Evolutionary conservation across 2,329 filamentous ascomycete genomes (phyloP).

Genomic region (Penicillium paneum): DNA sequence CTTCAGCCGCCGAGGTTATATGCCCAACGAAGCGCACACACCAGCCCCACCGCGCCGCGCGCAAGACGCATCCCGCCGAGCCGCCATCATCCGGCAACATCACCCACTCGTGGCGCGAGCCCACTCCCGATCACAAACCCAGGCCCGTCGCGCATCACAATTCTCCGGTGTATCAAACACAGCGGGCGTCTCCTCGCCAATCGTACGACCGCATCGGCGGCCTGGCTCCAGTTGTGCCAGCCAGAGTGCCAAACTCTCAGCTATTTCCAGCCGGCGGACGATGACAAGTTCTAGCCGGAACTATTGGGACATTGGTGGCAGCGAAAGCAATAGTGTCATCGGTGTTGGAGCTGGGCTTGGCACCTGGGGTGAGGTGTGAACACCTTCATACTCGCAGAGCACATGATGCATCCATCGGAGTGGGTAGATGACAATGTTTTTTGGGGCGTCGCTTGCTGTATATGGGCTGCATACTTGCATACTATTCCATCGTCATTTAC

Average conservation of each 20-base stretch:
- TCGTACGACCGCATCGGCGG: conserved; percentile 44
- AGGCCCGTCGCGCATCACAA: conserved; percentile 53
- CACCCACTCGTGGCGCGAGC: conserved; percentile 75
- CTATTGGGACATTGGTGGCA: conserved; percentile 89
- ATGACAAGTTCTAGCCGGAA: conserved; percentile 67
- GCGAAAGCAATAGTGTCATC: conserved; percentile 70
- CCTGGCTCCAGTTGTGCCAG: conserved; percentile 73
- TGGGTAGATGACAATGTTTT: not conserved
- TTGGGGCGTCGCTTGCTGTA: not conserved
- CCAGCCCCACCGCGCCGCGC: conserved; percentile 38
- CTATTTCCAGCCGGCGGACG: conserved; percentile 61
- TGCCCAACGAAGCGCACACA: conserved; percentile 33
- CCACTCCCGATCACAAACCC: conserved; percentile 45
- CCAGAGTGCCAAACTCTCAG: conserved; percentile 76
- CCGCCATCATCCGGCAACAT: conserved; percentile 79
- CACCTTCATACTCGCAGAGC: not conserved
- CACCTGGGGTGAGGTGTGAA: conserved; percentile 71
- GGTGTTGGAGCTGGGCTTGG: conserved; percentile 68
- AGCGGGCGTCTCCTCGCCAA: conserved; percentile 32
- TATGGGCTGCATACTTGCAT: not conserved
- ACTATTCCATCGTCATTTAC: not conserved
- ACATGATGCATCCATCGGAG: not conserved
- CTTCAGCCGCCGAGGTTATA: conserved; percentile 56
- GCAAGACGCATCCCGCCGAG: conserved; percentile 70
- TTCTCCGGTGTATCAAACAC: conserved; percentile 27